A percentile compares a stretch with the other conserved stretches of the same genome.
Conservation (phyloP, 164 flowering plant genomes). For the Akebia trifoliata region DNA sequence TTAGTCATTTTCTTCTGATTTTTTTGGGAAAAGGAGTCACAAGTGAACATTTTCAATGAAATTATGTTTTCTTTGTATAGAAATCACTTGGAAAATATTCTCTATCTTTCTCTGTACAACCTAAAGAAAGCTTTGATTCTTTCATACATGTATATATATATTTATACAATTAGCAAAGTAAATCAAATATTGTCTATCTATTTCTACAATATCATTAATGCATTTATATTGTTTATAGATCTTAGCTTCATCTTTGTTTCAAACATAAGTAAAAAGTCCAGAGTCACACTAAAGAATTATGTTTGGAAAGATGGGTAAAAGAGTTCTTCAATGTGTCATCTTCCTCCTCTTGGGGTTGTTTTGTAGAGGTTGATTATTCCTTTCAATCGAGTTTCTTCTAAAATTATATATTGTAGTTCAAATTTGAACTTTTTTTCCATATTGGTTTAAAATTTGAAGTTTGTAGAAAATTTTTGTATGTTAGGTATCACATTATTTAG, state of each 20-base stretch:
- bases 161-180: constrained; percentile 17
- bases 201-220: no score
- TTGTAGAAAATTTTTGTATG: no score
- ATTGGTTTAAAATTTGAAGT: no score
- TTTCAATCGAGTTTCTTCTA: background rate
- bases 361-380: constrained; percentile 37
- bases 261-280: constrained; percentile 11
- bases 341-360: constrained; percentile 26
- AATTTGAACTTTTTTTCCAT: background rate
- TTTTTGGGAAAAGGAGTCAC: no score
- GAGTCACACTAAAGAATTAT: background rate
- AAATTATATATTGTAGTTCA: background rate
- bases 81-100: no score
- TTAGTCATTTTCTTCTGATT: no score
- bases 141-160: constrained; percentile 24
- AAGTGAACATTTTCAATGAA: no score
- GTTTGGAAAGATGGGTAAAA: constrained; percentile 27
- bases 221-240: no score
- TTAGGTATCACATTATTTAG: no score
- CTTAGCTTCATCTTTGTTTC: constrained; percentile 6
- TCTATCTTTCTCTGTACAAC: constrained; percentile 27
- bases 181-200: constrained; percentile 9
- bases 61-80: no score
- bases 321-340: constrained; percentile 13
- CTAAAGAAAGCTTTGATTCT: constrained; percentile 53